Base-by-base conservation (phyloP, 2,329 filamentous ascomycete genomes). In the Aspergillus aculeatus region DNA sequence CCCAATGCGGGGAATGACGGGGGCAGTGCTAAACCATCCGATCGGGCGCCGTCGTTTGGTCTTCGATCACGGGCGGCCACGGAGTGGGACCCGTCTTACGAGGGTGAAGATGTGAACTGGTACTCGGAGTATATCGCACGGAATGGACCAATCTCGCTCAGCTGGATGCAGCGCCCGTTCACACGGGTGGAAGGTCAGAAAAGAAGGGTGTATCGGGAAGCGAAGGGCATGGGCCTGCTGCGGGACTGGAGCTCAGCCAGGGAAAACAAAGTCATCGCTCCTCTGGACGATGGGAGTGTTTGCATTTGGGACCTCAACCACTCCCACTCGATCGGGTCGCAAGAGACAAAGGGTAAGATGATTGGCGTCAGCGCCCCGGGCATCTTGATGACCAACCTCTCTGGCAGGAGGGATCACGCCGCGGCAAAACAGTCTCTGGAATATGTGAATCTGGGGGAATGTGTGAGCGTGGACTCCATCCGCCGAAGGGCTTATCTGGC, bases 61-160 rank as follows among this genome's bases (percentile, higher is more conserved):
- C 69, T 68, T 56, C 68, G 68, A 59, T 70, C 66, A 44, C 70
- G 67, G 59, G 75, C 71, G 11, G 73, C 72, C 3, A 87, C 88
- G 4, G 91, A 91, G 66, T 96, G 92, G 92, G 91, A 96, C 66
- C 91, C 91, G 0, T 86, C 85, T 0, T 92, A 89, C 64, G 84
- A 87, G 0, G 79, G 77, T 4, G 92, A 97, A 75, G 81, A 80
- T 47, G 82, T 93, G 21, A 86, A 90, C 52, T 97, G 92, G 89
- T 96, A 96, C 73, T 84, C 90, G 57, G 93, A 97, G 74, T 96
- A 92, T 70, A 89, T 96, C 63, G 91, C 93, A 56, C 84, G 93
- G 35, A 84, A 93, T 75, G 92, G 86, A 0, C 87, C 88, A 0
- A 82, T 92, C n/a, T 83, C 82, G 14, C 80, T 92, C 56, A 88